Evolutionary conservation across 306 rosid species (phyloP).

Genomic region (Ormosia emarginata): DNA sequence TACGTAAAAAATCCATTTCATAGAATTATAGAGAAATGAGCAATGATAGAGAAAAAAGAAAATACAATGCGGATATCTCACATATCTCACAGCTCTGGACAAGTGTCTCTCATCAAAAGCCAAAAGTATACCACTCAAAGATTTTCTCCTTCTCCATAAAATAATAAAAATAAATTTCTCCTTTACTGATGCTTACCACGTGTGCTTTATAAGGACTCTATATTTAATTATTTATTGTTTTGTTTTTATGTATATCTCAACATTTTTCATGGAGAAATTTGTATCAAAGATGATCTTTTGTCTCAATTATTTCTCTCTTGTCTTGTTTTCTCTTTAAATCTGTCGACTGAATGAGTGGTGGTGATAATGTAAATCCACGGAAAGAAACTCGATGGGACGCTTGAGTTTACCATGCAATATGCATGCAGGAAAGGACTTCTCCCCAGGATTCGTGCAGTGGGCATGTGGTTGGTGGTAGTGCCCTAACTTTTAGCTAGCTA

Average conservation of each 20-base stretch:
- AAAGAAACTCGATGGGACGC: neutral
- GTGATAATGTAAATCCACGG: neutral
- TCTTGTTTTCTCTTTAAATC: neutral
- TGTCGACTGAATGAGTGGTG: neutral
- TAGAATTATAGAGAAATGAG: too few species aligned
- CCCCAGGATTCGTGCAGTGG: neutral
- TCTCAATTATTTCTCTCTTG: neutral
- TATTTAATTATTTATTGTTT: too few species aligned
- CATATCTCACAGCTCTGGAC: neutral
- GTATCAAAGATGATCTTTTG: neutral
- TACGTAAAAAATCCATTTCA: too few species aligned
- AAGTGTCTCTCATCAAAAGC: neutral
- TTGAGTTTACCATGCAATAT: conserved; percentile 15
- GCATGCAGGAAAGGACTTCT: conserved; percentile 21
- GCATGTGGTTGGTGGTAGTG: neutral
- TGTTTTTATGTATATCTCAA: too few species aligned
- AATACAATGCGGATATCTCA: too few species aligned
- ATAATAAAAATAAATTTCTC: too few species aligned
- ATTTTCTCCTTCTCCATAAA: too few species aligned
- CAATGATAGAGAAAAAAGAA: too few species aligned
- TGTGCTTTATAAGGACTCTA: too few species aligned
- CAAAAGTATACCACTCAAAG: neutral
- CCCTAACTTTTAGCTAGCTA: neutral
- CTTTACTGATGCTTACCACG: too few species aligned
- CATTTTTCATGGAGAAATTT: neutral